Percentiles rank a stretch among this genome's conserved stretches.
These are phyloP conservation scores for Polyplosphaeria fusca DNA, from an alignment of 495 filamentous ascomycete species.

Conservation along the genomic window DNA sequence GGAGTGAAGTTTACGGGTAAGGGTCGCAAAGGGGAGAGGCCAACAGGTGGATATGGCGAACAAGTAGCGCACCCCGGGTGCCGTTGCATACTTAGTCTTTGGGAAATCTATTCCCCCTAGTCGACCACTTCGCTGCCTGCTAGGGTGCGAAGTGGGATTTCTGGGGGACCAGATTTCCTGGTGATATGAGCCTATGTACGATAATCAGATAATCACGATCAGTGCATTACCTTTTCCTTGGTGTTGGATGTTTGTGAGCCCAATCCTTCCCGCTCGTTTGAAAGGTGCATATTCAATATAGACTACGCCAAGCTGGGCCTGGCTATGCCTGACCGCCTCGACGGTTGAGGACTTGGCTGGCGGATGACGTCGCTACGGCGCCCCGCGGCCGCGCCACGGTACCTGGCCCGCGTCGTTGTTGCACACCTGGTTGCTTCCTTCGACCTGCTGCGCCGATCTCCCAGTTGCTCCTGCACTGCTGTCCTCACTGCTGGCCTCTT, in stretches of 20 bases:
- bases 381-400: neutral
- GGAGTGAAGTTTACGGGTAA: neutral
- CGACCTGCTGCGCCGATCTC: conserved; percentile 4
- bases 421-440: too few species aligned
- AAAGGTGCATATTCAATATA: too few species aligned
- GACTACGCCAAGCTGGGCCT: neutral
- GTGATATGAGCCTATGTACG: too few species aligned
- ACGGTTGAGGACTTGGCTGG: neutral
- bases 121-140: too few species aligned
- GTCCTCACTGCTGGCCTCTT: neutral
- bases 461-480: conserved; percentile 3
- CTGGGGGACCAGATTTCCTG: too few species aligned
- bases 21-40: neutral
- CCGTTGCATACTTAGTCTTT: too few species aligned
- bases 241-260: too few species aligned
- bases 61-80: neutral
- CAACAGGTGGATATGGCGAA: neutral
- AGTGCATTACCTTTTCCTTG: too few species aligned
- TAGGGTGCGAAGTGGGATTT: too few species aligned
- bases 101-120: too few species aligned
- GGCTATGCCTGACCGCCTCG: neutral
- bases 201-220: too few species aligned
- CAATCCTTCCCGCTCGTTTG: too few species aligned
- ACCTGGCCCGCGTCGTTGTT: neutral
- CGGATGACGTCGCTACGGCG: neutral